Conservation (phyloP, 2,329 filamentous ascomycete species). For the Cladosporium sp. region DNA sequence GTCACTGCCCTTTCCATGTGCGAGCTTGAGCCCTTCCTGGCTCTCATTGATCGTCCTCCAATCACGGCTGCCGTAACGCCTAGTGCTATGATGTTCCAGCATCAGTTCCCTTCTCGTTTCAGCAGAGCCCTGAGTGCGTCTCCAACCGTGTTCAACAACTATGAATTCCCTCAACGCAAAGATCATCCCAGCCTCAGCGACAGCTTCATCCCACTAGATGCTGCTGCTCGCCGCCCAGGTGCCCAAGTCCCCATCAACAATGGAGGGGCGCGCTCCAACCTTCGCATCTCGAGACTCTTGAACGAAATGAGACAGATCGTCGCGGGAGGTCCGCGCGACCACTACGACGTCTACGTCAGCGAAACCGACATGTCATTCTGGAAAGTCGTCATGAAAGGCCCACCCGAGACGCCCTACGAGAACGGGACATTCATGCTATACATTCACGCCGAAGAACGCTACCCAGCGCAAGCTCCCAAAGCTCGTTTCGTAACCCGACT, state of each 20-base stretch:
- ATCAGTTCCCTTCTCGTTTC: constrained; percentile 16
- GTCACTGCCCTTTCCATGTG: constrained; percentile 34
- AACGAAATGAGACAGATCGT: constrained; percentile 33
- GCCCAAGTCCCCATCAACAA: background rate
- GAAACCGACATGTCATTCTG: constrained; percentile 95
- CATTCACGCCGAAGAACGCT: constrained; percentile 33
- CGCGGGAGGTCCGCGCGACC: constrained; percentile 24
- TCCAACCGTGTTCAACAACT: constrained; percentile 25
- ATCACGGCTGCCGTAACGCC: constrained; percentile 12
- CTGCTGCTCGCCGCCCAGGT: constrained; percentile 6
- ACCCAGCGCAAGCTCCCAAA: constrained; percentile 32
- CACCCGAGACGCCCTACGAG: constrained; percentile 92
- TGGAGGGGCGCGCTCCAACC: constrained; percentile 18
- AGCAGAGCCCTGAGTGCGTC: constrained; percentile 2
- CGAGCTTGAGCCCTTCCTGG: constrained; percentile 36
- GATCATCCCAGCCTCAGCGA: constrained; percentile 31
- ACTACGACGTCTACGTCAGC: constrained; percentile 51
- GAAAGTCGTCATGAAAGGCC: constrained; percentile 94
- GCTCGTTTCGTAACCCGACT: constrained; percentile 35
- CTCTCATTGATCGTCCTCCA: constrained; percentile 30
- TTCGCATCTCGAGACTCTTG: constrained; percentile 27
- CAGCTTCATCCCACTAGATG: constrained; percentile 25
- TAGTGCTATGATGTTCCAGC: background rate
- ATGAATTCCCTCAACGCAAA: constrained; percentile 31
- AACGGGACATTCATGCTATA: constrained; percentile 74